Base-by-base conservation (phyloP, 805 yeast genomes). In the Candida saitoana region DNA sequence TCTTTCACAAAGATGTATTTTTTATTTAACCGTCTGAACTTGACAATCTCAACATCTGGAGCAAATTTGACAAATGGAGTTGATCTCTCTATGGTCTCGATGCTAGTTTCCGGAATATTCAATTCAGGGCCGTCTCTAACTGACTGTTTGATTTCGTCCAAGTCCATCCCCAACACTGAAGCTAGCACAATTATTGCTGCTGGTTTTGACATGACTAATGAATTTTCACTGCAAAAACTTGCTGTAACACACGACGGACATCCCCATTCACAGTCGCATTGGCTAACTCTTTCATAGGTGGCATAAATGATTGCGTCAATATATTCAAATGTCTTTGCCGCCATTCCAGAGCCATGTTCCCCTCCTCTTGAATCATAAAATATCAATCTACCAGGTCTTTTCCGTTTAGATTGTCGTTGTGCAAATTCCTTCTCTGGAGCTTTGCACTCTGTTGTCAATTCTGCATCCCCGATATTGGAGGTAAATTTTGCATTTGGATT, bases 341-440 rank as follows among this genome's bases (percentile, higher is more conserved):
- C 76, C 35, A 91, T 66, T 0, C 98, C 98, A 0, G 87, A 77
- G 0, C 96, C 96, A 35, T 71, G 67, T 42, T 72, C 72, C 1
- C 95, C 96, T 8, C 95, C 96, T 53, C 82, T 80, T 1, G 87
- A 74, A 59, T 93, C 98, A 55, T 80, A 81, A 50, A 93, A 85
- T 1, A 90, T 79, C 38, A 93, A 65, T 41, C 99, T 68, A 0
- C 95, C 96, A 0, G 98, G 98, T 33, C 99, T 66, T 43, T 76
- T 77, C 32, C 99, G 67, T 14, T 63, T 61, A 0, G 91, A 75
- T 54, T 85, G 85, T 20, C 88, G 63, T 38, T 74, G 73, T 1
- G 96, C 87, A 70, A 91, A 87, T 57, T 93, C 99, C 54, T 93
- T 93, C 49, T 89, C 96, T 0, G 99, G 97, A 0, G 98, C 97